phyloP scores from a whole-genome alignment of 371 early-diverging fungal species.

The Circinella umbellata region DNA sequence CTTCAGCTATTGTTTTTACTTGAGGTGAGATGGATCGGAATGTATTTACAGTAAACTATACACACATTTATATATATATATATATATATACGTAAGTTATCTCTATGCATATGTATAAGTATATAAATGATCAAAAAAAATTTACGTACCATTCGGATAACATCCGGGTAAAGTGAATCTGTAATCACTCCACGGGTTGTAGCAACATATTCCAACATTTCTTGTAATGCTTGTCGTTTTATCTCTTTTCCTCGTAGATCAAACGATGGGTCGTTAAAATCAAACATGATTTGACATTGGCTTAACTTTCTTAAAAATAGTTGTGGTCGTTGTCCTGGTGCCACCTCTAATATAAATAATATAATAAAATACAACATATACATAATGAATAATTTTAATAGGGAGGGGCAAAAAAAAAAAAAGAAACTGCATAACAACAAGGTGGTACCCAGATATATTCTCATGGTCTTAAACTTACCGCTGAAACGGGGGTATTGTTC shows the following conservation, averaged over 20 bases:
- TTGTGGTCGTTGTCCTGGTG: constrained; percentile 73
- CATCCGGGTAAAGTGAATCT: constrained; percentile 88
- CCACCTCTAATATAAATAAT: constrained; percentile 66
- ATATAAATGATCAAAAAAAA: too few species aligned
- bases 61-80: neutral
- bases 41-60: constrained; percentile 88
- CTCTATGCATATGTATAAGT: neutral
- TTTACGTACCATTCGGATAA: constrained; percentile 86
- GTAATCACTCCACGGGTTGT: constrained; percentile 86
- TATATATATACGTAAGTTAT: too few species aligned
- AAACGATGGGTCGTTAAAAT: constrained; percentile 89
- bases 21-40: constrained; percentile 96
- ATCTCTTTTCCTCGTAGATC: constrained; percentile 94
- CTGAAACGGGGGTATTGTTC: constrained; percentile 79
- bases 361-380: neutral
- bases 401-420: neutral
- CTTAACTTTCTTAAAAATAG: constrained; percentile 86
- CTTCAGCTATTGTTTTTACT: constrained; percentile 89
- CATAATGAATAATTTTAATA: too few species aligned
- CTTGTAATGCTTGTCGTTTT: constrained; percentile 88
- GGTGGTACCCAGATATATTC: too few species aligned
- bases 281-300: constrained; percentile 93
- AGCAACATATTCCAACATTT: constrained; percentile 91
- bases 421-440: constrained; percentile 10
- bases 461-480: constrained; percentile 52